Percentiles rank a stretch among this genome's conserved stretches.
phyloP scores from a whole-genome alignment of 2,329 filamentous ascomycete species.

The Arthrobotrys iridis region DNA sequence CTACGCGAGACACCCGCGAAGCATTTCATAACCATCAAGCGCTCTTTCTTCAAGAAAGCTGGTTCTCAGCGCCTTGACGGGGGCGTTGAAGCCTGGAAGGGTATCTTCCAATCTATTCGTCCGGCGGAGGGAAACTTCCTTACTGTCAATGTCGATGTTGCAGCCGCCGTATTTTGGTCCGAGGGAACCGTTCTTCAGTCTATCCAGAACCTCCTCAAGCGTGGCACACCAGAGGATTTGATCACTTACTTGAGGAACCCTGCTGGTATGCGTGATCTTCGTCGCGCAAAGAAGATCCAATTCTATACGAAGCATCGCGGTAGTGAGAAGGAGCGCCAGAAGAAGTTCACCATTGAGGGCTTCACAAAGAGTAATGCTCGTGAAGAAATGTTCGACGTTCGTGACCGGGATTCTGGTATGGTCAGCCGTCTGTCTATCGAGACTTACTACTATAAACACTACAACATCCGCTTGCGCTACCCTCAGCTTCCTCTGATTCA shows the following conservation, averaged over 20 bases:
- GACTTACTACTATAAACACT: conserved; percentile 69
- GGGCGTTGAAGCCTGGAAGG: conserved; percentile 82
- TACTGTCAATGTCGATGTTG: conserved; percentile 87
- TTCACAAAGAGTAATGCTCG: conserved; percentile 68
- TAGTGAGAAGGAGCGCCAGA: conserved; percentile 61
- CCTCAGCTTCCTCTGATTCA: conserved; percentile 69
- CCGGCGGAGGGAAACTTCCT: conserved; percentile 69
- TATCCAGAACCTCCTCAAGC: conserved; percentile 49
- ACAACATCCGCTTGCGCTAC: conserved; percentile 66
- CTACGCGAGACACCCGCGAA: conserved; percentile 81
- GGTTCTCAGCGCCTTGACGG: conserved; percentile 69
- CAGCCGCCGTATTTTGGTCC: conserved; percentile 89
- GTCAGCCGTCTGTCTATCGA: conserved; percentile 65
- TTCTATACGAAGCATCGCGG: conserved; percentile 69
- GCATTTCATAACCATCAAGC: conserved; percentile 76
- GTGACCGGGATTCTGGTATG: conserved; percentile 66
- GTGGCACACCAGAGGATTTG: conserved; percentile 56
- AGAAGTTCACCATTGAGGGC: conserved; percentile 67
- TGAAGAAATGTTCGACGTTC: conserved; percentile 68
- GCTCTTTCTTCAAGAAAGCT: conserved; percentile 77
- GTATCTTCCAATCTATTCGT: conserved; percentile 85
- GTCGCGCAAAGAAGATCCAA: conserved; percentile 67
- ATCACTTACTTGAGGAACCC: conserved; percentile 46
- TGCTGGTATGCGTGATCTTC: conserved; percentile 65
- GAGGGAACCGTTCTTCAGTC: conserved; percentile 59